Evolutionary conservation across 805 yeast genomes (phyloP), one percentile per base, ranked within the genome.

Genomic region (Wickerhamomyces xylosicus): DNA sequence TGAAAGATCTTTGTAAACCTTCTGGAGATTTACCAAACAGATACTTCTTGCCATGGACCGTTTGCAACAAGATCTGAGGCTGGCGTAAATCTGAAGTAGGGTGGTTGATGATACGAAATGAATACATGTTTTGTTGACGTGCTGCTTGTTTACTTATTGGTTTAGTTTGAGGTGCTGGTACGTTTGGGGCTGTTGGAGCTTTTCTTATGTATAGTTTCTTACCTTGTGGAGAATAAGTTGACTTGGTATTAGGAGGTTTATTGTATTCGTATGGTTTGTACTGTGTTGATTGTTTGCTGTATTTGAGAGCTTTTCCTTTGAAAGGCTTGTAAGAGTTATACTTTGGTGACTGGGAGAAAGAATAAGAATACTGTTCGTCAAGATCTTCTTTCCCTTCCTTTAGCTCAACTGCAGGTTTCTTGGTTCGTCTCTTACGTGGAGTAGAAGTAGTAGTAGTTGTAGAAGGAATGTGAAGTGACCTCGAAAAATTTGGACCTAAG

Each of bases 1-100:
- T 72, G 37, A 85, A 59, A 3, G 73, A 62, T 50, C 98, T 64
- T 56, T 90, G 98, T 1, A 85, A 62, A 3, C 97, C 97, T 55
- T 89, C 97, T 3, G 90, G 74, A 3, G 85, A 58, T 39, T 78
- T 77, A 3, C 97, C 98, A 52, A 90, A 71, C 35, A 87, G 58
- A 48, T 77, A 83, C 19, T 59, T 52, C 10, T 63, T 64, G 42
- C 63, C 65, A 14, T 48, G 56, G 0, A 66, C 47, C 2, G 52
- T 47, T 20, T 49, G 53, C 34, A 82, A 57, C 50, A 75, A 58
- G 13, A 80, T 53, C 22, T 76, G 58, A 0, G 89, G 85, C 45
- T 72, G 74, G 19, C 56, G 50, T 1, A 77, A 62, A 46, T 82
- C 90, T 20, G 72, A 59, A 0, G 85, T 74, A 13, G 79, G 77